phyloP scores from a whole-genome alignment of 805 yeast species.

The Myxozyma neotropica region DNA sequence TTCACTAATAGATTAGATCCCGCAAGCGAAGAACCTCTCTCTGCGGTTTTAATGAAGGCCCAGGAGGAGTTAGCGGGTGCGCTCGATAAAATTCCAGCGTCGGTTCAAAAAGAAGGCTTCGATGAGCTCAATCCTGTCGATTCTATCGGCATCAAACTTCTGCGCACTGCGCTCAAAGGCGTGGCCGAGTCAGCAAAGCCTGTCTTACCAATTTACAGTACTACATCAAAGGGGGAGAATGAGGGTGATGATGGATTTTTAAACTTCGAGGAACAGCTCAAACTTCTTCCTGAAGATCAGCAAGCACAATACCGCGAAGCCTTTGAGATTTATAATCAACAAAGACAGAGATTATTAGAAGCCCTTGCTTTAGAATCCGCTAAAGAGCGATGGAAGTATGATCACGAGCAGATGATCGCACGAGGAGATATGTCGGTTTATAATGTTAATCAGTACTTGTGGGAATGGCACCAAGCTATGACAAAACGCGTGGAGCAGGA shows the following conservation, averaged over 20 bases:
- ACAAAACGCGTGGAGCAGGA: constrained; percentile 72
- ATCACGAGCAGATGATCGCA: constrained; percentile 64
- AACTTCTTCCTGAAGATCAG: constrained; percentile 44
- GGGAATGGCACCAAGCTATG: constrained; percentile 81
- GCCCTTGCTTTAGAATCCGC: constrained; percentile 82
- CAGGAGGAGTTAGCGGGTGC: not conserved
- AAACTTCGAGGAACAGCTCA: constrained; percentile 58
- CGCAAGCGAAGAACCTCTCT: not conserved
- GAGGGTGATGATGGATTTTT: constrained; percentile 49
- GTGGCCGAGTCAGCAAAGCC: constrained; percentile 22
- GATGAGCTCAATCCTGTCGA: constrained; percentile 30
- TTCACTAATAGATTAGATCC: not conserved
- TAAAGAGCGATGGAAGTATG: constrained; percentile 83
- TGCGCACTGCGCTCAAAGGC: constrained; percentile 26
- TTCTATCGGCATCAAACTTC: constrained; percentile 27
- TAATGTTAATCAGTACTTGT: constrained; percentile 70
- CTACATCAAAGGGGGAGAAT: not conserved
- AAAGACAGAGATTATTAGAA: constrained; percentile 77
- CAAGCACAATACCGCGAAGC: constrained; percentile 59
- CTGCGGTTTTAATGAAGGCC: not conserved
- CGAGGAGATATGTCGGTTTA: constrained; percentile 59
- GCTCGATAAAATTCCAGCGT: constrained; percentile 15
- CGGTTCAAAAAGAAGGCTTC: constrained; percentile 25
- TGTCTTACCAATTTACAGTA: constrained; percentile 18
- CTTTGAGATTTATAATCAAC: constrained; percentile 69